Evolutionary conservation across 2,329 filamentous ascomycete genomes (phyloP), one percentile per base, ranked within the genome.

Genomic region (Ambrosiella beaveri): DNA sequence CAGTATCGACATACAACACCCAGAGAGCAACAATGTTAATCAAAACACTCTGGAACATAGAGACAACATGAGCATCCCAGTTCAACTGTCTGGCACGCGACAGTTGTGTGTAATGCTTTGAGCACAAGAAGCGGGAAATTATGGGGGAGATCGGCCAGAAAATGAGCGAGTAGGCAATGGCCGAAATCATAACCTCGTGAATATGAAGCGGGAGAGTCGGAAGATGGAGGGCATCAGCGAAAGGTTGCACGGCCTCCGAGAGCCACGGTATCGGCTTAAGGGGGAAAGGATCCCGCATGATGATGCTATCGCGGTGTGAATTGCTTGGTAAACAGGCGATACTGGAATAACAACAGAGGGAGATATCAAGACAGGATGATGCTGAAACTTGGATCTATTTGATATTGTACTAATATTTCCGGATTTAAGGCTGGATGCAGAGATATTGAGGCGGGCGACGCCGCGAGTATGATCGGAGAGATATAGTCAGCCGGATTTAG

Each of bases 31-130:
- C 71, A 53, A 64, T 68, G 68, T 84, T 88, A 71, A 94, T 86
- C 58, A 88, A 71, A 38, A 76, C 73, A 67, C 82, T 84, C 75
- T 94, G 88, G 58, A 87, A 74, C 63, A 93, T 77, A n/a, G 85
- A 89, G 38, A 93, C 87, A 58, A 91, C 82, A 67, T 91, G 88
- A 27, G 88, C 84, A 68, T 94, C 82, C 88, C 88, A 93, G 74
- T 86, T 93, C 62, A 88, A 74, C 50, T 71, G 71, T 66, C 77
- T 78, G 59, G 84, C 86, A 58, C 78, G 75, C 35, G 73, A 71
- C 54, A 81, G 78, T 64, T 88, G 75, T 38, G 73, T 68, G 71
- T 93, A 93, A 63, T 78, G 74, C 51, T 73, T 64, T 2, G 84
- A 80, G 62, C 85, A 81, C 61, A 88, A 68, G 59, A 72, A 66